Evolutionary conservation across 257 asterid genomes (phyloP), one percentile per base, ranked within the genome.

Genomic region (Petunia axillaris): DNA sequence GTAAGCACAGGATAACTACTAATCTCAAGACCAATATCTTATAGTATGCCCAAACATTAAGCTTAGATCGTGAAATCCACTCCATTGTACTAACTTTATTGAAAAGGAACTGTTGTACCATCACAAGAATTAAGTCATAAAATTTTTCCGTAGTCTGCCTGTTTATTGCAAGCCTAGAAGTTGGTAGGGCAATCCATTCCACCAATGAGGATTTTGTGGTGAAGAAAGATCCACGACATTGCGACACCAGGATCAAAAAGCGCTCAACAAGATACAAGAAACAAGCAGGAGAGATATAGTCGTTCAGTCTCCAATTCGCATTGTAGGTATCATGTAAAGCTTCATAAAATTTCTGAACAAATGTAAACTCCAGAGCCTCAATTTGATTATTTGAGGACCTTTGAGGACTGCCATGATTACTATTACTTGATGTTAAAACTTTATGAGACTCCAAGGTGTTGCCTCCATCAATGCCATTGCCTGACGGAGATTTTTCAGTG

Each of bases 201-300:
- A 86, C 46, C 11, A 91, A 87, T 0, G 91, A 75, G 4, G 92
- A 89, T 74, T 89, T 92, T 41, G 89, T 75, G 0, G 91, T 67
- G 84, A 79, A 91, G 76, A 86, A 86, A 83, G 1, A 79, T 10
- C 84, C 87, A 1, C n/a, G 53, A 14, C 85, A 67, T 64, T 67
- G 87, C 60, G 89, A 90, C 70, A 80, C 86, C 82, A 85, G 8
- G 37, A 89, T 68, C 80, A 91, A 6, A 5, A 89, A 86, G 35
- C 92, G 88, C 73, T 91, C 97, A 43, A 89, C 58, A 13, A 92
- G 89, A 88, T 88, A 88, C 36, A 90, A 68, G 89, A 92, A 92
- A 78, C 93, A 89, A 48, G 64, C 36, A 0, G 96, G 97, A 46
- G 96, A 85, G 43, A 91, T 86, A 10, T 74, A 88, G 82, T 88